Conservation (phyloP, 2,329 filamentous ascomycete genomes). For the Blumeriella jaapii region DNA sequence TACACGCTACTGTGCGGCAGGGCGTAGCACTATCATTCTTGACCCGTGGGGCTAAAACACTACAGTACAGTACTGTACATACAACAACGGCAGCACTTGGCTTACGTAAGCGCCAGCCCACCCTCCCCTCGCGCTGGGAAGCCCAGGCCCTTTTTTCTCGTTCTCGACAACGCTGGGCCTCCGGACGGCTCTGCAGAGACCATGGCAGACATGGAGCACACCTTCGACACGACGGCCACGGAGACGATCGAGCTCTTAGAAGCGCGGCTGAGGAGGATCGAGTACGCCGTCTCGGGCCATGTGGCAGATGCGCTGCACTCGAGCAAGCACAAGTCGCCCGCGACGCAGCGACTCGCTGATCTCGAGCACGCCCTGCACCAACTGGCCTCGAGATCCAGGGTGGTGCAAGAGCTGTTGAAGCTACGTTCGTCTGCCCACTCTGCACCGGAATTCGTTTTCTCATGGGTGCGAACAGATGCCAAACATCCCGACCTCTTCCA, state of each 20-base stretch:
- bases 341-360: constrained; percentile 11
- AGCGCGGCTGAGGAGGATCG: constrained; percentile 22
- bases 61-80: too few species aligned
- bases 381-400: constrained; percentile 23
- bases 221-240: constrained; percentile 24
- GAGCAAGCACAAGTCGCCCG: constrained; percentile 5
- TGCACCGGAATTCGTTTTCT: constrained; percentile 1
- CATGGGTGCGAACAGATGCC: constrained; percentile 21
- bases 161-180: too few species aligned
- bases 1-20: too few species aligned
- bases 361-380: constrained; percentile 20
- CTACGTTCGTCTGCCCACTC: constrained; percentile 19
- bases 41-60: too few species aligned
- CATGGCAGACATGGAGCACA: constrained; percentile 18
- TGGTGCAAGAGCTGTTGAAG: constrained; percentile 25
- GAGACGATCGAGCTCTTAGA: constrained; percentile 27
- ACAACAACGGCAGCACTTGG: too few species aligned
- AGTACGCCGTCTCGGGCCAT: constrained; percentile 21
- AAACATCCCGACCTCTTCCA: constrained; percentile 27
- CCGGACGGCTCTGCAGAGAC: too few species aligned
- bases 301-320: neutral
- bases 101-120: too few species aligned
- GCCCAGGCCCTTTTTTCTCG: too few species aligned
- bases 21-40: too few species aligned
- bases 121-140: too few species aligned